These are phyloP conservation scores for Aspergillus fijiensis DNA, from an alignment of 2,329 filamentous ascomycete species.

Conservation along the genomic window DNA sequence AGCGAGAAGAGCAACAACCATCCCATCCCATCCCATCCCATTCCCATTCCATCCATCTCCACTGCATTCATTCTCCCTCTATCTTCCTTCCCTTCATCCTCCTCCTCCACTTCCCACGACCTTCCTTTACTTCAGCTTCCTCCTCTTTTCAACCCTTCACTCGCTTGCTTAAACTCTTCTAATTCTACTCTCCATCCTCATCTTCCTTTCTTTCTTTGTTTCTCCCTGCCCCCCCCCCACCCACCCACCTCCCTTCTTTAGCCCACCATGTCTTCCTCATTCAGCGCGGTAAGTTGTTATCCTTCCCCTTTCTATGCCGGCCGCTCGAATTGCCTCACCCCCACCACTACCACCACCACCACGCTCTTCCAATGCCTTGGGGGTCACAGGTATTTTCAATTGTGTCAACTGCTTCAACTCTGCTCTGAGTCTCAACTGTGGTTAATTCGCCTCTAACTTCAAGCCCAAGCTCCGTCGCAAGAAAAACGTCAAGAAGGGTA, in stretches of 20 bases:
- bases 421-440: constrained; percentile 2
- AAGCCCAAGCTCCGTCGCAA: constrained; percentile 97
- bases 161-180: constrained; percentile 17
- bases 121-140: constrained; percentile 19
- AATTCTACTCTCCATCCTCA: constrained; percentile 22
- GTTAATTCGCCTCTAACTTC: constrained; percentile 15
- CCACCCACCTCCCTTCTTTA: constrained; percentile 22
- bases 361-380: constrained; percentile 17
- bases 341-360: constrained; percentile 13
- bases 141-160: constrained; percentile 19
- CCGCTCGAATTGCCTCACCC: constrained; percentile 18
- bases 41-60: background rate
- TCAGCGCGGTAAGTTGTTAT: constrained; percentile 52
- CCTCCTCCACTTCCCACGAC: constrained; percentile 17
- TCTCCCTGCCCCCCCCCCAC: background rate
- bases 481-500: constrained; percentile 99
- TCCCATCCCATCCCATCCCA: constrained; percentile 17
- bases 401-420: background rate
- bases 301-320: constrained; percentile 25
- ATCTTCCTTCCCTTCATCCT: constrained; percentile 10
- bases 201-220: constrained; percentile 18
- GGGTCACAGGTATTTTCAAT: background rate
- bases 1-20: constrained; percentile 10
- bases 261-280: constrained; percentile 53
- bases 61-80: constrained; percentile 5